These are phyloP conservation scores for Suillus decipiens DNA, from an alignment of 768 basidiomycete species.

Conservation along the genomic window DNA sequence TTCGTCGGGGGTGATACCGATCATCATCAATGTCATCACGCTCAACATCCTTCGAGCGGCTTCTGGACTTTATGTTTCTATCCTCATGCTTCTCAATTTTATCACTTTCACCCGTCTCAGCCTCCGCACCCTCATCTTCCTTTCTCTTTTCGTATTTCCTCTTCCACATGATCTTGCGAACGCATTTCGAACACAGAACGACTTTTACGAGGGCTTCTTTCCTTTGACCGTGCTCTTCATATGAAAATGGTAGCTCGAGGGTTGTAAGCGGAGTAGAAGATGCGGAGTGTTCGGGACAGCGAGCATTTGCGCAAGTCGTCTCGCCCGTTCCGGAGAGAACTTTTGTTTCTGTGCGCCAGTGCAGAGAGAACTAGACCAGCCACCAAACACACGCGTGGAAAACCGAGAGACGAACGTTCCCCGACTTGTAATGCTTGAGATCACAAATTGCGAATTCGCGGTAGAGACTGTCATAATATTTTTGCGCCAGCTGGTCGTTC, in stretches of 20 bases:
- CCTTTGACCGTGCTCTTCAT: slow-evolving; percentile 72
- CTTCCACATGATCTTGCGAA: slow-evolving; percentile 87
- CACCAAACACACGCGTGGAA: slow-evolving; percentile 1
- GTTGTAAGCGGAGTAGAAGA: slow-evolving; percentile 52
- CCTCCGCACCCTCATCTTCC: slow-evolving; percentile 6
- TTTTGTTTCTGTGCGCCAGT: slow-evolving; percentile 93
- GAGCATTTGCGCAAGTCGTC: slow-evolving; percentile 85
- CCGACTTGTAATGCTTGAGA: slow-evolving; percentile 93
- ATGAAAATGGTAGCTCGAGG: slow-evolving; percentile 88
- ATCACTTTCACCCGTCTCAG: slow-evolving; percentile 3
- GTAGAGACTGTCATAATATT: slow-evolving; percentile 87
- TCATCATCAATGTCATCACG: not conserved
- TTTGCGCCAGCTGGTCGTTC: slow-evolving; percentile 84
- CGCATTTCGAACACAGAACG: slow-evolving; percentile 77
- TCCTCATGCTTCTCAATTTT: not conserved
- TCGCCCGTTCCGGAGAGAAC: slow-evolving; percentile 86
- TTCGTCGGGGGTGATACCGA: not conserved
- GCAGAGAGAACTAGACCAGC: slow-evolving; percentile 65
- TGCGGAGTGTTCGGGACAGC: slow-evolving; percentile 68
- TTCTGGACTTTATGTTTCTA: not conserved
- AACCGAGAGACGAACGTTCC: slow-evolving; percentile 57
- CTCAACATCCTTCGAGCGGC: slow-evolving; percentile 4
- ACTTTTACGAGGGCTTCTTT: slow-evolving; percentile 91
- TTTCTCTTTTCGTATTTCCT: slow-evolving; percentile 60
- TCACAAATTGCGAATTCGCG: slow-evolving; percentile 93